These are phyloP conservation scores for Morella rubra DNA, from an alignment of 306 rosid species.

Conservation along the genomic window DNA sequence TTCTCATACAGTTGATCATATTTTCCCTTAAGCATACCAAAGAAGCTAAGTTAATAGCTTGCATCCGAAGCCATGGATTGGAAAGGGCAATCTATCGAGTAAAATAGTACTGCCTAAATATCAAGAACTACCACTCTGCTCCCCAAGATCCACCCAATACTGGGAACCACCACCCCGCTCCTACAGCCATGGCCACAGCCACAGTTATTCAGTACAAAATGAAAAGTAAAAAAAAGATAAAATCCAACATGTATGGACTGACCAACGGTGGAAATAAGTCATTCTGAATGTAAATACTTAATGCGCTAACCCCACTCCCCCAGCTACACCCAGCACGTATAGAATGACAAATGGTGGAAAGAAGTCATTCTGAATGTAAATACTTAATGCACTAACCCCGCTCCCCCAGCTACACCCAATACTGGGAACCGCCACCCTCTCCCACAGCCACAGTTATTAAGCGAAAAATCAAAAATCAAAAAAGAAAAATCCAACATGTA, in stretches of 20 bases:
- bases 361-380: neutral
- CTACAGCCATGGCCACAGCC: neutral
- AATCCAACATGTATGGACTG: neutral
- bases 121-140: neutral
- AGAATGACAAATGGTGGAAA: neutral
- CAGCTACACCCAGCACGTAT: too few species aligned
- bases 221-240: neutral
- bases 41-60: conserved; percentile 12
- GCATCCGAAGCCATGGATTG: conserved; percentile 12
- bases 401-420: too few species aligned
- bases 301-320: neutral
- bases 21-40: conserved; percentile 64
- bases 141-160: too few species aligned
- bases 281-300: neutral
- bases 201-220: neutral
- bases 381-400: neutral
- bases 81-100: neutral
- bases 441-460: neutral
- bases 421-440: too few species aligned
- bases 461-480: neutral
- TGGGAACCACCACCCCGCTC: too few species aligned
- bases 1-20: conserved; percentile 80
- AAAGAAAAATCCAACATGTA: neutral
- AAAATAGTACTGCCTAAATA: neutral
- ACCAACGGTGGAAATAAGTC: neutral